These are phyloP conservation scores for Colletotrichum navitas DNA, from an alignment of 2,329 filamentous ascomycete species.

Conservation along the genomic window DNA sequence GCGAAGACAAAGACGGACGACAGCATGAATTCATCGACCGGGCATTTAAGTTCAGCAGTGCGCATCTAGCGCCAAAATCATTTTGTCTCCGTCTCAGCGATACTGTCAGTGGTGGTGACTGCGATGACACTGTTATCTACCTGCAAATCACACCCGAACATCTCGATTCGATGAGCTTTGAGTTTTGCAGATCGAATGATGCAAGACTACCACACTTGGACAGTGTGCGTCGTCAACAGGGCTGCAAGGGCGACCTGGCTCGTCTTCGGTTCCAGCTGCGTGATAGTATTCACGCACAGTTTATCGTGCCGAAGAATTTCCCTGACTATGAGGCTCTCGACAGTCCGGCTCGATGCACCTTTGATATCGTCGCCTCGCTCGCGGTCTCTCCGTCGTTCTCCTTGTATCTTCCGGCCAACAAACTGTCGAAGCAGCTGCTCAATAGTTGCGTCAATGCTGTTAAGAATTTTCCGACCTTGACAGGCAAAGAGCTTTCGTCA, in stretches of 20 bases:
- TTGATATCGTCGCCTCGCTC: background rate
- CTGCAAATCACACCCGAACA: conserved; percentile 8
- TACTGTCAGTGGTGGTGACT: background rate
- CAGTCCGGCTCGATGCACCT: background rate
- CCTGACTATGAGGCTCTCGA: background rate
- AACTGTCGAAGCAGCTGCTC: background rate
- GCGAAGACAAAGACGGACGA: background rate
- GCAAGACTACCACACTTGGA: conserved; percentile 1
- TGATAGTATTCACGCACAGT: background rate
- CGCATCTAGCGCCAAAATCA: background rate
- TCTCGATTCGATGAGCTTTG: background rate
- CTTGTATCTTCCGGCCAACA: background rate
- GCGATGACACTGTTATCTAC: background rate
- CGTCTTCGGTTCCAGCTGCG: background rate
- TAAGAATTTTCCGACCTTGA: background rate
- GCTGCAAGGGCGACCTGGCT: background rate
- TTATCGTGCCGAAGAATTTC: background rate
- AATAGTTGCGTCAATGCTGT: background rate
- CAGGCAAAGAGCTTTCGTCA: background rate
- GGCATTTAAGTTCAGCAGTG: background rate
- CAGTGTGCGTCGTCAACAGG: conserved; percentile 8
- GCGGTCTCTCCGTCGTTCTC: background rate
- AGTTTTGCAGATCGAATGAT: background rate
- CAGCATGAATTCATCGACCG: conserved; percentile 11
- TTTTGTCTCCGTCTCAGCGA: background rate